Conservation (phyloP, 345 rosid genomes). For the Arabidopsis suecica region DNA sequence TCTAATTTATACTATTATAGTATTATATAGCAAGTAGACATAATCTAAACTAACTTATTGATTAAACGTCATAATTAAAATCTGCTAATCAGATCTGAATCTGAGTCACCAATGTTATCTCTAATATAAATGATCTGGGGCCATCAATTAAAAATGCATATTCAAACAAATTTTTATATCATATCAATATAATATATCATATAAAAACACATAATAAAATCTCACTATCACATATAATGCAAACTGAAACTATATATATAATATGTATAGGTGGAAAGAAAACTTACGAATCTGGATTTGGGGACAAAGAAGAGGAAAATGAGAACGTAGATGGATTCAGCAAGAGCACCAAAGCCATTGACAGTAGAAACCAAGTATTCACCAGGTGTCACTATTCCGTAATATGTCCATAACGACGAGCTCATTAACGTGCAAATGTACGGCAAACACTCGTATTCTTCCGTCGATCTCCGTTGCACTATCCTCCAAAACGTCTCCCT, state of each 20-base stretch:
- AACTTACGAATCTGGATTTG: constrained; percentile 50
- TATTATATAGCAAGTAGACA: constrained; percentile 16
- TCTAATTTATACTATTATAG: not conserved
- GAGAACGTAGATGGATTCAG: constrained; percentile 55
- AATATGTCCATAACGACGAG: constrained; percentile 81
- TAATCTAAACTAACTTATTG: constrained; percentile 14
- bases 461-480: constrained; percentile 58
- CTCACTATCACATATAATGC: not conserved
- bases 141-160: constrained; percentile 18
- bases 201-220: constrained; percentile 1
- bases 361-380: constrained; percentile 73
- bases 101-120: constrained; percentile 26
- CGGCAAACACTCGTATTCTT: constrained; percentile 74
- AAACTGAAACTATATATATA: not conserved
- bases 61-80: constrained; percentile 10
- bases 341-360: constrained; percentile 72
- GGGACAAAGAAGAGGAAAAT: constrained; percentile 59
- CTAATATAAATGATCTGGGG: constrained; percentile 11
- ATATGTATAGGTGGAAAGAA: not conserved
- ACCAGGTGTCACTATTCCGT: constrained; percentile 73
- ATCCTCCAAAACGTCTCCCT: constrained; percentile 68
- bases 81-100: constrained; percentile 40
- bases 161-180: not conserved
- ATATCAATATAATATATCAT: not conserved
- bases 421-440: constrained; percentile 68